phyloP scores from a whole-genome alignment of 176 grass and related monocot genomes.

The Oryza officinalis region DNA sequence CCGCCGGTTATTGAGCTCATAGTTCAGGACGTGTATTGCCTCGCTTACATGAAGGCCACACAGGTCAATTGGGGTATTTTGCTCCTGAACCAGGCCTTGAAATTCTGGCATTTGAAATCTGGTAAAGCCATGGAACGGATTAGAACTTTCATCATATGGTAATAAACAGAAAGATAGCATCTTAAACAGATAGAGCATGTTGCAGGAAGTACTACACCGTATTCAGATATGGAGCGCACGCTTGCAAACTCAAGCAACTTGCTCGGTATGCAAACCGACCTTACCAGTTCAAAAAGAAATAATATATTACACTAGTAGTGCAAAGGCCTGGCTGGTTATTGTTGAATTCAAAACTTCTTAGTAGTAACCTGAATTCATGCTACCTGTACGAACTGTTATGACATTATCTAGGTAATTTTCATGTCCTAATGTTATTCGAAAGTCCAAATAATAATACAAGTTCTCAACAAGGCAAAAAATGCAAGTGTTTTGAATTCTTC shows the following conservation, averaged over 20 bases:
- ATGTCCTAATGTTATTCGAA: conserved; percentile 11
- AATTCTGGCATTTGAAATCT: conserved; percentile 58
- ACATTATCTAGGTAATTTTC: background rate
- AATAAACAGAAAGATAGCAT: background rate
- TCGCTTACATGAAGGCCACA: conserved; percentile 65
- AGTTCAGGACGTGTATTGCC: conserved; percentile 77
- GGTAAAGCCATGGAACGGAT: conserved; percentile 35
- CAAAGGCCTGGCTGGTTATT: background rate
- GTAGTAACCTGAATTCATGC: background rate
- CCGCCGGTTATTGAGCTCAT: conserved; percentile 66
- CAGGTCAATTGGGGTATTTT: conserved; percentile 75
- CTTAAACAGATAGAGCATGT: background rate
- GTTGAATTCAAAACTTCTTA: conserved; percentile 14
- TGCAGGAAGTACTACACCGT: background rate
- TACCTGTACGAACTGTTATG: conserved; percentile 1
- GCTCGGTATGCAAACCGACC: background rate
- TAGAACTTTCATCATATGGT: background rate
- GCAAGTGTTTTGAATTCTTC: background rate
- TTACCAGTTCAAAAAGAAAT: background rate
- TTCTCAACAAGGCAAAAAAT: conserved; percentile 3
- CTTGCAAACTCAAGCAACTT: conserved; percentile 12
- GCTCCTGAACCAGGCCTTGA: conserved; percentile 63
- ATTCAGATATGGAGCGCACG: background rate
- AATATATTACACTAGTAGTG: background rate
- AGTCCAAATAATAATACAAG: background rate